Base-by-base conservation (phyloP, 2,329 filamentous ascomycete genomes). In the Curvularia verruculosa region DNA sequence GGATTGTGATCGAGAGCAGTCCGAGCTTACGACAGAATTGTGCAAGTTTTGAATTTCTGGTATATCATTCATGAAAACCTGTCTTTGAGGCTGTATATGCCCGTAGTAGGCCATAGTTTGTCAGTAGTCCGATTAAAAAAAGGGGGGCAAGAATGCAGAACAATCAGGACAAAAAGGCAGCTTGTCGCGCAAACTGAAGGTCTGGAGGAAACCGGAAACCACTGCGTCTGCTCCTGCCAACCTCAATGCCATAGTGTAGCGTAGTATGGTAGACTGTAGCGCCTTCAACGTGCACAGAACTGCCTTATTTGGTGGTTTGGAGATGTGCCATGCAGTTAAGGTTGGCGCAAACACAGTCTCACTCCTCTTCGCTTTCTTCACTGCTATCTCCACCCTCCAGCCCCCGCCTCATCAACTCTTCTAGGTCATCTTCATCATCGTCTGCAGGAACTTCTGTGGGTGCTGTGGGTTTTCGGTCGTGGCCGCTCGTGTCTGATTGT, bases 291-390 rank as follows among this genome's bases (percentile, higher is more conserved):
- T n/a, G n/a, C 23, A 7, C 21, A n/a, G n/a, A 8, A 12, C 26
- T 19, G 9, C 15, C 15, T 24, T 13, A 24, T 12, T 21, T 9
- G 19, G 46, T 15, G 26, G 13, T 5, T 18, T 24, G 26, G 8
- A 6, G 15, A 6, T 28, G 12, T 10, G n/a, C 13, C 3, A 36
- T 18, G 40, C 1, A n/a, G 0, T 34, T 37, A 24, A 4, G n/a
- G 12, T n/a, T 7, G 12, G 40, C 2, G 24, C 18, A 9, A 15
- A 1, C 8, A 18, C 2, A 6, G 19, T 10, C 3, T 57, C 36
- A 75, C 63, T 81, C 79, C 60, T 80, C 78, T 53, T 81, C 80
- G 57, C 78, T 80, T 62, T 81, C 78, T 58, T 77, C 77, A 53
- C 72, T 75, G 40, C 72, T 75, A 10, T 76, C 74, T 24, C 68